These are phyloP conservation scores for Hortiboletus campestris DNA, from an alignment of 768 basidiomycete species.

Conservation along the genomic window DNA sequence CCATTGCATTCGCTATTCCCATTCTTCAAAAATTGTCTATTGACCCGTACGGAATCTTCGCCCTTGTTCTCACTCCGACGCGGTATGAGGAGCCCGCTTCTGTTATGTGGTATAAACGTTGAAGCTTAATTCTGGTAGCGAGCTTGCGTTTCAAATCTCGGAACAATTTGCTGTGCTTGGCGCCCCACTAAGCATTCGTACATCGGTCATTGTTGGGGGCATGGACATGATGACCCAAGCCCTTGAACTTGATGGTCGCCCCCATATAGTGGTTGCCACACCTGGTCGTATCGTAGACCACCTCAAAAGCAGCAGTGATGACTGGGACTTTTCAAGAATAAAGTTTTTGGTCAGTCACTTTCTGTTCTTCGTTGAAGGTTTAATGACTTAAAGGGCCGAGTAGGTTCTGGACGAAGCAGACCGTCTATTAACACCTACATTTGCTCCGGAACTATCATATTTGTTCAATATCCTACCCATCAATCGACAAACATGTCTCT, in stretches of 20 bases:
- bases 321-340: conserved; percentile 83
- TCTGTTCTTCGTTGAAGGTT: not conserved
- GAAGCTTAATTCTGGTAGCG: conserved; percentile 45
- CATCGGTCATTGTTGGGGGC: conserved; percentile 90
- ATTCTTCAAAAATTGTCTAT: conserved; percentile 84
- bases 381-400: not conserved
- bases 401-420: conserved; percentile 98
- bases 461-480: conserved; percentile 76
- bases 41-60: conserved; percentile 95
- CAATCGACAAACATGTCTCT: conserved; percentile 92
- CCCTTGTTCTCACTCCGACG: conserved; percentile 91
- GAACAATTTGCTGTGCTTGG: conserved; percentile 96
- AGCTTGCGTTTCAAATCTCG: conserved; percentile 95
- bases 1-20: conserved; percentile 93
- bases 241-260: conserved; percentile 76
- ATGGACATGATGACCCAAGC: conserved; percentile 99
- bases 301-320: conserved; percentile 65
- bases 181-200: conserved; percentile 72
- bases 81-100: conserved; percentile 49
- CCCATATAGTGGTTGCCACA: conserved; percentile 93
- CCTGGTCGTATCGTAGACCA: conserved; percentile 95
- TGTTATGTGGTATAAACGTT: not conserved
- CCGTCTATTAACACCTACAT: conserved; percentile 84
- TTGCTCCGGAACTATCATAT: conserved; percentile 78
- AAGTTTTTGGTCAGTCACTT: conserved; percentile 68